phyloP scores from a whole-genome alignment of 257 asterid genomes.

The Rhazya stricta region DNA sequence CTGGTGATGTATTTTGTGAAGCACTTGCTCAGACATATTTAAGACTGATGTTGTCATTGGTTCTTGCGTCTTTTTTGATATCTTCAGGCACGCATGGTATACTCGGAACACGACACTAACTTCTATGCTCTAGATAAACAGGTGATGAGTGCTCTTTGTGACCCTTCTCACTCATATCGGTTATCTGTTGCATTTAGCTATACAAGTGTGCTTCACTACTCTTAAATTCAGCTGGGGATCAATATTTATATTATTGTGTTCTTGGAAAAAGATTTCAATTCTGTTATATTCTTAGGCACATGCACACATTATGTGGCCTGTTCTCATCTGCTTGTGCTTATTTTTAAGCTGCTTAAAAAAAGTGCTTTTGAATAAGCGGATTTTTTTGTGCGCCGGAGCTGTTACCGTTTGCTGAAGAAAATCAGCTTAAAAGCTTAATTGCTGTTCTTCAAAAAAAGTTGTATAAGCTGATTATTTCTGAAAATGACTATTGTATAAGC shows the following conservation, averaged over 20 bases:
- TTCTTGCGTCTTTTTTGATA: background rate
- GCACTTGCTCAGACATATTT: background rate
- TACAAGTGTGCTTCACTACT: background rate
- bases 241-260: background rate
- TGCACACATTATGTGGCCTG: too few relatives aligned
- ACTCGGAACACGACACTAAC: conserved; percentile 72
- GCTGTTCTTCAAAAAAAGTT: too few relatives aligned
- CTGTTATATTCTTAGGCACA: too few relatives aligned
- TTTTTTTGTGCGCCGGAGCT: too few relatives aligned
- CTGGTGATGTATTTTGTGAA: background rate
- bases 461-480: too few relatives aligned
- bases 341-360: too few relatives aligned
- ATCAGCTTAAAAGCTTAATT: too few relatives aligned
- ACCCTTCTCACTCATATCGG: background rate
- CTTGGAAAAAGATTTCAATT: too few relatives aligned
- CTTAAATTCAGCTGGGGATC: background rate
- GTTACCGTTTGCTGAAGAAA: too few relatives aligned
- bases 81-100: conserved; percentile 88
- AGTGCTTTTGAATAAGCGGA: too few relatives aligned
- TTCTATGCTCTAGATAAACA: conserved; percentile 72
- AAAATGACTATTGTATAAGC: too few relatives aligned
- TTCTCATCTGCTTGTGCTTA: too few relatives aligned
- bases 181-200: background rate
- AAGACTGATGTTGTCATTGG: background rate
- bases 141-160: conserved; percentile 37